Evolutionary conservation across 768 basidiomycete species (phyloP).

Genomic region (Termitomyces sp.): DNA sequence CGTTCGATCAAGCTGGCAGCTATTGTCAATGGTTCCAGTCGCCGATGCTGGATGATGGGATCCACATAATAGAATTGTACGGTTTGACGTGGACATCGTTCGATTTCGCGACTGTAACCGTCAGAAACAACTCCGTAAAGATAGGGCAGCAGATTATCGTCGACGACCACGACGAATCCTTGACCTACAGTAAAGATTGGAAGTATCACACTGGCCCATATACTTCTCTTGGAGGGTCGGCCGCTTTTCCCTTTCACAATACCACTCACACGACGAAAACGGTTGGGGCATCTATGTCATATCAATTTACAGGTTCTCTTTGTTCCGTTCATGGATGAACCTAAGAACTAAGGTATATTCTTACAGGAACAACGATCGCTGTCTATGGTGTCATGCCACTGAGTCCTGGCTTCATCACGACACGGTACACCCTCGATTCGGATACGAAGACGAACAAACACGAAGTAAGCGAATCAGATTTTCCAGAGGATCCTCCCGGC

Average conservation of each 20-base stretch:
- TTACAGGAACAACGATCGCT: neutral
- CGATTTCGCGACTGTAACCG: neutral
- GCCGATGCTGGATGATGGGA: neutral
- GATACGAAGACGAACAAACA: neutral
- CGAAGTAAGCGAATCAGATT: too few relatives aligned
- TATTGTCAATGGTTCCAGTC: conserved; percentile 9
- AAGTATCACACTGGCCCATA: too few relatives aligned
- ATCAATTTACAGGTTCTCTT: neutral
- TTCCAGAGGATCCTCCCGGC: neutral
- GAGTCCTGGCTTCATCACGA: neutral
- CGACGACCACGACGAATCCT: neutral
- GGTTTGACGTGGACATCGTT: neutral
- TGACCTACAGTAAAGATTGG: neutral
- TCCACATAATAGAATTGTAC: neutral
- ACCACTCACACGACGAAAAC: neutral
- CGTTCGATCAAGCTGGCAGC: neutral
- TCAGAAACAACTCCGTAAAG: neutral
- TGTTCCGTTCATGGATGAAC: neutral
- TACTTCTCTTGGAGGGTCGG: neutral
- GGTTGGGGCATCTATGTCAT: neutral
- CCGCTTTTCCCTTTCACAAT: conserved; percentile 1
- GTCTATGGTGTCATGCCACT: neutral
- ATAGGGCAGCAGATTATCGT: conserved; percentile 1
- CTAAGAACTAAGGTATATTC: neutral
- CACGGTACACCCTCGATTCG: neutral